phyloP scores from a whole-genome alignment of 2,329 filamentous ascomycete species.

The Zasmidium citrigriseum region DNA sequence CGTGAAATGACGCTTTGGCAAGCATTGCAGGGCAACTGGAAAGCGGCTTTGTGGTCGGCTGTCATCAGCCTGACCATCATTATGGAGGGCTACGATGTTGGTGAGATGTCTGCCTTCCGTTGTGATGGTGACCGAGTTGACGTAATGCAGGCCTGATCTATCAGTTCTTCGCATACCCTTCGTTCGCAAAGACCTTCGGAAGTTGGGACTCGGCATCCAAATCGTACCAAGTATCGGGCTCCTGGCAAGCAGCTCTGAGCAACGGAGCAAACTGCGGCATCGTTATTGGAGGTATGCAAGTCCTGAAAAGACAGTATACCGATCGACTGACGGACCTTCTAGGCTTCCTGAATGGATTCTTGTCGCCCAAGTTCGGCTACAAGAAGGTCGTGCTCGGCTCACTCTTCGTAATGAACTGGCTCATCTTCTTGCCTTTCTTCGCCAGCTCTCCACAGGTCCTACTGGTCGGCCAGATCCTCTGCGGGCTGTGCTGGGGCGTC shows the following conservation, averaged over 20 bases:
- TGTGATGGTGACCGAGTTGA: background rate
- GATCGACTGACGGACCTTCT: background rate
- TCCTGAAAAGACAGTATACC: background rate
- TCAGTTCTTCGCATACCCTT: slow-evolving; percentile 24
- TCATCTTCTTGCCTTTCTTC: slow-evolving; percentile 40
- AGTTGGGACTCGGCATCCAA: slow-evolving; percentile 31
- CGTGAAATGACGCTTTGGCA: slow-evolving; percentile 23
- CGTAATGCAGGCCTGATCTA: slow-evolving; percentile 1
- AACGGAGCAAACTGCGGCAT: slow-evolving; percentile 58
- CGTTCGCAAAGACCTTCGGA: slow-evolving; percentile 57
- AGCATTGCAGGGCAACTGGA: slow-evolving; percentile 44
- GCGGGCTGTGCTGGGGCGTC: slow-evolving; percentile 23
- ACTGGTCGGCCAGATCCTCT: slow-evolving; percentile 36
- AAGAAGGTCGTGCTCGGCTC: slow-evolving; percentile 14
- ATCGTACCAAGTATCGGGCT: slow-evolving; percentile 29
- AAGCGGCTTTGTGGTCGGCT: slow-evolving; percentile 54
- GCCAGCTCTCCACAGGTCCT: slow-evolving; percentile 25
- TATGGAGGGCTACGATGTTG: slow-evolving; percentile 62
- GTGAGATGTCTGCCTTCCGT: background rate
- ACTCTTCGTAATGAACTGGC: slow-evolving; percentile 30
- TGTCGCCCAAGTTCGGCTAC: slow-evolving; percentile 38
- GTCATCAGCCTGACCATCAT: slow-evolving; percentile 59
- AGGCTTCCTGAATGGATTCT: slow-evolving; percentile 50
- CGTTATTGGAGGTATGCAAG: slow-evolving; percentile 47
- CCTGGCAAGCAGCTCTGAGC: slow-evolving; percentile 37